Evolutionary conservation across 1,284 basidiomycete species (phyloP).

Genomic region (Microbotryum lychnidis-dioicae): DNA sequence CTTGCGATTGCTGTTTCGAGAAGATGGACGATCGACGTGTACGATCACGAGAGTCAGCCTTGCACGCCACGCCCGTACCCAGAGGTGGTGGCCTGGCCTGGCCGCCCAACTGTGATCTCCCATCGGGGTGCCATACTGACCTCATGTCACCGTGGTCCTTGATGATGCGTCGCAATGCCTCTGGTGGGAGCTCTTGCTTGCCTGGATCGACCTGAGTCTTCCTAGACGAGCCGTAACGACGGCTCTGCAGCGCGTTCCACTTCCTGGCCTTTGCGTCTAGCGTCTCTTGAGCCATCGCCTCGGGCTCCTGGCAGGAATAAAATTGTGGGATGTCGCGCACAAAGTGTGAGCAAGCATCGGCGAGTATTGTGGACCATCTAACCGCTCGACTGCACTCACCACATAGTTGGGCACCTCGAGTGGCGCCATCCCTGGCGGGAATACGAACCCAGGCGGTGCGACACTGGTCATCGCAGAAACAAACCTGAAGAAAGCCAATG

Average conservation of each 20-base stretch:
- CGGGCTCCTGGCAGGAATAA: conserved; percentile 26
- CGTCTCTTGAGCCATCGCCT: conserved; percentile 60
- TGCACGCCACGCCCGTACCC: conserved; percentile 49
- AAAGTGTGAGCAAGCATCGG: too few species aligned
- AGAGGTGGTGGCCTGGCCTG: neutral
- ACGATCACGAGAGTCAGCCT: conserved; percentile 6
- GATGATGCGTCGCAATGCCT: conserved; percentile 95
- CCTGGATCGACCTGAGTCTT: conserved; percentile 87
- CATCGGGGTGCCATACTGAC: conserved; percentile 42
- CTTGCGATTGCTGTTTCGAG: conserved; percentile 42
- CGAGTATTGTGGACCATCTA: too few species aligned
- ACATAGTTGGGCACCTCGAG: too few species aligned
- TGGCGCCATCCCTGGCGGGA: too few species aligned
- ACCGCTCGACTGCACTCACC: too few species aligned
- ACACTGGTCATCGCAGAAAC: too few species aligned
- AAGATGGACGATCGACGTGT: neutral
- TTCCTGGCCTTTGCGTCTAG: conserved; percentile 81
- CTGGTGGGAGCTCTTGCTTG: conserved; percentile 63
- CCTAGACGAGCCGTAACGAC: conserved; percentile 78
- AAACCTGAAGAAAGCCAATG: too few species aligned
- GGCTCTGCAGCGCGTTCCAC: conserved; percentile 88
- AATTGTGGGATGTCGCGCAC: too few species aligned
- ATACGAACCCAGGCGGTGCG: too few species aligned
- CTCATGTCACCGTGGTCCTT: conserved; percentile 95
- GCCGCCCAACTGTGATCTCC: neutral